These are phyloP conservation scores for Hyaloscypha bicolor DNA, from an alignment of 495 filamentous ascomycete species.

Conservation along the genomic window DNA sequence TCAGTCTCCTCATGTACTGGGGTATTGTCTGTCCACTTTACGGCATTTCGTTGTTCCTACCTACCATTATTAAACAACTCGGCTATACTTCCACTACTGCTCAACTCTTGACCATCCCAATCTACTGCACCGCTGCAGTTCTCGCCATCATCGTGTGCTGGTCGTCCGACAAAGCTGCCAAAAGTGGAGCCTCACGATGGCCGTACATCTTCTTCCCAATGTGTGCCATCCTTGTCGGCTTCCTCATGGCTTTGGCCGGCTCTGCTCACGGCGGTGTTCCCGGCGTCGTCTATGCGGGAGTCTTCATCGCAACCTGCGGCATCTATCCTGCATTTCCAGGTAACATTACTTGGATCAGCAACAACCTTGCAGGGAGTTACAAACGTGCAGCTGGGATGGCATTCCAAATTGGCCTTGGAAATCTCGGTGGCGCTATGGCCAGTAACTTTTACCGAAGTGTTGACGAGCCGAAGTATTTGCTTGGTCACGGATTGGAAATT, in stretches of 20 bases:
- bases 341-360: constrained; percentile 70
- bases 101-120: constrained; percentile 19
- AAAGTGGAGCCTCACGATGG: constrained; percentile 44
- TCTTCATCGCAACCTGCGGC: constrained; percentile 71
- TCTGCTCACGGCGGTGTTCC: too few relatives aligned
- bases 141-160: too few relatives aligned
- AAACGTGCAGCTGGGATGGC: constrained; percentile 76
- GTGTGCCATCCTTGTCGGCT: constrained; percentile 62
- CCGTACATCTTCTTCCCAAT: constrained; percentile 67
- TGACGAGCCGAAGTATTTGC: constrained; percentile 64
- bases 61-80: constrained; percentile 54
- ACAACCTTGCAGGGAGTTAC: constrained; percentile 70
- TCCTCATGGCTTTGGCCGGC: constrained; percentile 46
- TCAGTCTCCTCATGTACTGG: constrained; percentile 49
- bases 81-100: constrained; percentile 42
- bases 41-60: constrained; percentile 61
- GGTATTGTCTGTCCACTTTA: constrained; percentile 60
- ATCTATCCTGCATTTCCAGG: constrained; percentile 65
- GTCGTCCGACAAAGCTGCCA: constrained; percentile 58
- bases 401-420: constrained; percentile 73
- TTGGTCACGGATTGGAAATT: constrained; percentile 72
- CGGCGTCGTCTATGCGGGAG: constrained; percentile 61
- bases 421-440: constrained; percentile 73
- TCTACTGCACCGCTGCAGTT: constrained; percentile 51
- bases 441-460: constrained; percentile 73